Base-by-base conservation (phyloP, 768 basidiomycete genomes). In the Pulveroboletus sp. region DNA sequence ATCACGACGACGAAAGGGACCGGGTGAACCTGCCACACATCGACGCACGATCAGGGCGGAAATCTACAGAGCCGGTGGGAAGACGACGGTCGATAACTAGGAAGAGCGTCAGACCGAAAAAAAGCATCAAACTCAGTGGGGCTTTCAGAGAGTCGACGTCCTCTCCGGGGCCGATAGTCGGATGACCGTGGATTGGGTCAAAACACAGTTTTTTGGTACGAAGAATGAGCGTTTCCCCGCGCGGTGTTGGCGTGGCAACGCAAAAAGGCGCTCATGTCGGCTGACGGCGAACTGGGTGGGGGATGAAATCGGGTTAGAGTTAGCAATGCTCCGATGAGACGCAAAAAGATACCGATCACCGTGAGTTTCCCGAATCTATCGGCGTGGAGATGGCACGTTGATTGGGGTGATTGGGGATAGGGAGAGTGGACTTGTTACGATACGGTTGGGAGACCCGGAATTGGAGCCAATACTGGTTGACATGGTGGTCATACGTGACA, bases 121-220 rank as follows among this genome's bases (percentile, higher is more conserved):
- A 18, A 36, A 41, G 14, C n/a, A 17, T 38, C 26, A 10, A 33
- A 36, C 15, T 56, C 37, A 58, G 9, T 62, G 10, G 2, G 52
- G 52, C 0, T 52, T 51, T 57, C 56, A 57, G 50, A 62, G 1
- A 41, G 57, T 50, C 4, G 32, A 42, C 39, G 47, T 55, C 24
- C 14, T 52, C 26, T 46, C 36, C 1, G 32, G 24, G 39, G 48
- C 11, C 36, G 44, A 39, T 1, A 5, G n/a, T 24, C 57, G 21
- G 58, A 18, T 46, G 53, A 32, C 46, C 21, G 21, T 21, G 21
- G 21, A 64, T 17, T 53, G 60, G 33, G 41, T 39, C 47, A 51
- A 50, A 10, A 37, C 46, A 11, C 33, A 1, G 4, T 48, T 8
- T 28, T 24, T 50, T 47, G 52, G 57, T 11, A 36, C 5, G 17